Evolutionary conservation across 352 stramenopile species (phyloP), one percentile per base, ranked within the genome.

Genomic region (Pythium sp.): DNA sequence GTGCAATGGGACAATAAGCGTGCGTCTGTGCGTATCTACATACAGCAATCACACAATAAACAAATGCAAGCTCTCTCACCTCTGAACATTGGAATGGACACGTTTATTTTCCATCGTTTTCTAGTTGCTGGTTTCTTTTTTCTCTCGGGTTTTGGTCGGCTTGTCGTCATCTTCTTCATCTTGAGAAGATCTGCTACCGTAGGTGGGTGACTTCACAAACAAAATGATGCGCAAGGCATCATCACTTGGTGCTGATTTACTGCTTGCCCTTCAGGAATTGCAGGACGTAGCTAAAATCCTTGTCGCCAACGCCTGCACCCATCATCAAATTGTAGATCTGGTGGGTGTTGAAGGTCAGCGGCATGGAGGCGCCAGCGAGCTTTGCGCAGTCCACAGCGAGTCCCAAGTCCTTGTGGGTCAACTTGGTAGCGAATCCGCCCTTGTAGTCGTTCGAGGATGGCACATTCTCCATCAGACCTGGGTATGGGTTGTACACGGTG

Each of bases 351-450:
- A 75, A 89, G 34, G 87, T 94, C 11, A 97, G 70, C 18, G 89
- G 89, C 24, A 97, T 69, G 12, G 87, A 84, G 43, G 91, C 87
- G 57, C 90, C 84, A 6, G 91, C 84, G 41, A 82, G 72, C 71
- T 97, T 96, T 67, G 86, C 94, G 30, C 89, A 93, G 69, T 97
- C 87, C 26, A 98, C 82, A 6, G 95, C 97, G 54, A 99, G 87
- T 12, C 91, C 90, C 5, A 99, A 76, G 79, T 99, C 97, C 78
- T 99, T 99, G 58, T 98, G 87, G 92, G 99, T 98, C 9, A 99
- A 83, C 55, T 81, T 80, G 15, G 88, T 86, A 14, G 86, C 90
- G 72, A 99, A 98, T 2, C 95, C 83, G 66, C 89, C 80, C 80
- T 97, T 87, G 78, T 98, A 93, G 74, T 91, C 76, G 76, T 93